A percentile compares a stretch with the other conserved stretches of the same genome.
Conservation (phyloP, 225 moss, liverwort and hornwort species). For the Bryum argenteum region DNA sequence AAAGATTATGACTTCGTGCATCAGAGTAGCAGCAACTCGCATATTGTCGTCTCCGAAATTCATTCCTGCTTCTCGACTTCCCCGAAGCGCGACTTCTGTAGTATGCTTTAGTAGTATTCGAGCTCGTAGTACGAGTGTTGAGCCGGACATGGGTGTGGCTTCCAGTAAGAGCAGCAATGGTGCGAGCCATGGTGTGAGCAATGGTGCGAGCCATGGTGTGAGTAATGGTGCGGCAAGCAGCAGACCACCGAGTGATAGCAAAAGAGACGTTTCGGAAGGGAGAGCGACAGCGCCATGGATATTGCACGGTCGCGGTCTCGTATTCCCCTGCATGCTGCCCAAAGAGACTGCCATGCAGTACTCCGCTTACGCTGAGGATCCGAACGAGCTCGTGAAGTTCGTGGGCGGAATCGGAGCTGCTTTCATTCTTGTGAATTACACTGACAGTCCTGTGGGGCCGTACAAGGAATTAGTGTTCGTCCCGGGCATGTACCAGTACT, state of each 20-base stretch:
- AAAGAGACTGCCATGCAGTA: not conserved
- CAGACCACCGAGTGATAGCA: slow-evolving; percentile 16
- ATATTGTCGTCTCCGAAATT: no score
- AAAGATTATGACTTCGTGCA: no score
- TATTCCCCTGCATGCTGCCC: slow-evolving; percentile 27
- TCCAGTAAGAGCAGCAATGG: slow-evolving; percentile 4
- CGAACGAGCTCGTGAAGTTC: slow-evolving; percentile 30
- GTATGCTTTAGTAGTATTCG: no score
- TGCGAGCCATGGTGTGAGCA: no score
- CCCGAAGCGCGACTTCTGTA: no score
- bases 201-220: no score
- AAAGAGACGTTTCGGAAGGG: slow-evolving; percentile 10
- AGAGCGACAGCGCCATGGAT: slow-evolving; percentile 35
- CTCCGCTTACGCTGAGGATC: slow-evolving; percentile 23
- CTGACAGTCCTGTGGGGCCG: slow-evolving; percentile 37
- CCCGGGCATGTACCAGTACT: slow-evolving; percentile 33
- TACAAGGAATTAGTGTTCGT: slow-evolving; percentile 38
- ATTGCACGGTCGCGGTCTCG: slow-evolving; percentile 34
- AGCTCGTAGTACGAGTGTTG: no score
- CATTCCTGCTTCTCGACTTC: no score
- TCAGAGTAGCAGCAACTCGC: no score
- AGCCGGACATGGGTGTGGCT: slow-evolving; percentile 22
- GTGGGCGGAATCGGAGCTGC: slow-evolving; percentile 31
- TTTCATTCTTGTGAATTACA: slow-evolving; percentile 29
- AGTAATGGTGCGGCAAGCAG: slow-evolving; percentile 19